Percentiles rank a stretch among this genome's conserved stretches.
These are phyloP conservation scores for Pseudogymnoascus sp. DNA, from an alignment of 2,329 filamentous ascomycete species.

Conservation along the genomic window DNA sequence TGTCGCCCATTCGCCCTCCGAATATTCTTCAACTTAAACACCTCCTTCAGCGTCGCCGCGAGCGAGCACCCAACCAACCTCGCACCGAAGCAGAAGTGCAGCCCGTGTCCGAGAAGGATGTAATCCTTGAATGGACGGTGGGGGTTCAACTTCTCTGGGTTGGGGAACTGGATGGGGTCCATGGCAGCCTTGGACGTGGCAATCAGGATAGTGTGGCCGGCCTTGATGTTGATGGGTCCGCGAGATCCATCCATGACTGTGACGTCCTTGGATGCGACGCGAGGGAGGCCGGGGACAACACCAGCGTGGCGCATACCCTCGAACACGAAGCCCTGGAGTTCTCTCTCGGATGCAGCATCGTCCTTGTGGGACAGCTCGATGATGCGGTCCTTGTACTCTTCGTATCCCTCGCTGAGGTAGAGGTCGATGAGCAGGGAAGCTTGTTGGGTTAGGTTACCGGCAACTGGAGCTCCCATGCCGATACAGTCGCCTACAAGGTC, in stretches of 20 bases:
- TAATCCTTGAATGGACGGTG: conserved; percentile 35
- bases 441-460: conserved; percentile 46
- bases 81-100: conserved; percentile 36
- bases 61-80: conserved; percentile 33
- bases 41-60: conserved; percentile 36
- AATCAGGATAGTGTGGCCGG: conserved; percentile 36
- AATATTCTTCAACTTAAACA: conserved; percentile 39
- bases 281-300: conserved; percentile 45
- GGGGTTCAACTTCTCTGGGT: conserved; percentile 37
- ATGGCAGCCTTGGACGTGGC: conserved; percentile 37
- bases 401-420: conserved; percentile 42
- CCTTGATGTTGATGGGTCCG: conserved; percentile 39
- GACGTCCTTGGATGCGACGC: conserved; percentile 38
- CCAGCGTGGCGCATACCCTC: conserved; percentile 49
- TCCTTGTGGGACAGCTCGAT: conserved; percentile 41
- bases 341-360: conserved; percentile 34
- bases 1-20: conserved; percentile 31
- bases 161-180: conserved; percentile 34
- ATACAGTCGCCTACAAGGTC: conserved; percentile 43
- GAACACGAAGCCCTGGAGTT: conserved; percentile 46
- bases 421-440: conserved; percentile 46
- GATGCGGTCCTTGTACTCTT: conserved; percentile 44
- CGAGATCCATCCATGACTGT: conserved; percentile 39
- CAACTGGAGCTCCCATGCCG: conserved; percentile 44
- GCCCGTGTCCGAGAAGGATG: conserved; percentile 33